Evolutionary conservation across 768 basidiomycete genomes (phyloP).

Genomic region (Lentinula sp.): DNA sequence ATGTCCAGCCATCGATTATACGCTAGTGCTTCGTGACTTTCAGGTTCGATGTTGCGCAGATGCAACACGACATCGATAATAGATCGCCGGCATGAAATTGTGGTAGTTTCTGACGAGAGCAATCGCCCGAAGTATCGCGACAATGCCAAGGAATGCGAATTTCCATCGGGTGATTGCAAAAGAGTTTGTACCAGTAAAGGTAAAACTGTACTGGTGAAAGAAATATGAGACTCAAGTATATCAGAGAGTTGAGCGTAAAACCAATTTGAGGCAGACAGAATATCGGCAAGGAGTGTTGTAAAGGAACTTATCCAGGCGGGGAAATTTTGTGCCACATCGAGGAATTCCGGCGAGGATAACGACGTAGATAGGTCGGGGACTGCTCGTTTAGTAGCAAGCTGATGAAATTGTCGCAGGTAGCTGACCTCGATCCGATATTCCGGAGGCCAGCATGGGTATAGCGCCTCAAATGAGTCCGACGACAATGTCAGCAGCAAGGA

Average conservation of each 20-base stretch:
- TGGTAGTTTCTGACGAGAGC: slow-evolving; percentile 32
- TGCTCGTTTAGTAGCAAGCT: slow-evolving; percentile 23
- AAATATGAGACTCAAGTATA: slow-evolving; percentile 46
- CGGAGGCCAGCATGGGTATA: slow-evolving; percentile 24
- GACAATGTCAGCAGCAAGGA: slow-evolving; percentile 40
- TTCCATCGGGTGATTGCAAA: slow-evolving; percentile 29
- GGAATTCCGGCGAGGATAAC: slow-evolving; percentile 23
- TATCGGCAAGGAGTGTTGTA: slow-evolving; percentile 50
- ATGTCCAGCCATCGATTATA: slow-evolving; percentile 80
- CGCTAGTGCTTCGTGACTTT: slow-evolving; percentile 28
- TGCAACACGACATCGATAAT: slow-evolving; percentile 77
- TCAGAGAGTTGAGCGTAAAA: slow-evolving; percentile 68
- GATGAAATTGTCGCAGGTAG: slow-evolving; percentile 41
- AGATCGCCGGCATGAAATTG: slow-evolving; percentile 40
- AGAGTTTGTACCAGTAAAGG: slow-evolving; percentile 72
- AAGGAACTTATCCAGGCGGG: slow-evolving; percentile 56
- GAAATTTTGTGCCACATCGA: slow-evolving; percentile 44
- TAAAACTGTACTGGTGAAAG: slow-evolving; percentile 61
- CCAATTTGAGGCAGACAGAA: slow-evolving; percentile 43
- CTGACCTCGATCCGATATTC: slow-evolving; percentile 40
- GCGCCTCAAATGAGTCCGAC: slow-evolving; percentile 15
- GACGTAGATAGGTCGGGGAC: slow-evolving; percentile 31
- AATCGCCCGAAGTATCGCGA: slow-evolving; percentile 57
- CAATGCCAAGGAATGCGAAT: slow-evolving; percentile 22
- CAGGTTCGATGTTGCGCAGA: slow-evolving; percentile 60